phyloP scores from a whole-genome alignment of 495 filamentous ascomycete genomes.

The Hyaloscypha bicolor region DNA sequence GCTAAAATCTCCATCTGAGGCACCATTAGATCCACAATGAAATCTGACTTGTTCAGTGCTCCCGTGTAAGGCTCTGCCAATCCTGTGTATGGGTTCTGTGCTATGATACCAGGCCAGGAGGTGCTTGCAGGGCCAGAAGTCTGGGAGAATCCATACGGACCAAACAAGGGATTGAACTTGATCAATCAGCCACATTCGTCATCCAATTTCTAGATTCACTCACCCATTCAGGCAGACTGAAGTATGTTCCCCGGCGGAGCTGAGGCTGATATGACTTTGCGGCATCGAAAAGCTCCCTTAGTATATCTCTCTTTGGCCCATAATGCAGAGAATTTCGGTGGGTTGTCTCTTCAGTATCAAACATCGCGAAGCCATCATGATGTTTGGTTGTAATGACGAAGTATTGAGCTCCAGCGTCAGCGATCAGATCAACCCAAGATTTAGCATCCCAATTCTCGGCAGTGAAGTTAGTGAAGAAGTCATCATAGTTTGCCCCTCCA shows the following conservation, averaged over 20 bases:
- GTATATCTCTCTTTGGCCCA: conserved; percentile 42
- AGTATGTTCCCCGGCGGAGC: conserved; percentile 53
- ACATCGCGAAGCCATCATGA: conserved; percentile 40
- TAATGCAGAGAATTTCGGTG: conserved; percentile 39
- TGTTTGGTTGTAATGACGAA: conserved; percentile 53
- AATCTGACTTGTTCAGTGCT: conserved; percentile 43
- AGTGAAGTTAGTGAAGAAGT: conserved; percentile 57
- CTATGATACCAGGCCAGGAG: conserved; percentile 37
- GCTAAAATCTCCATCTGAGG: conserved; percentile 56
- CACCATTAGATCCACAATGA: conserved; percentile 49
- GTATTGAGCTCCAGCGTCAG: conserved; percentile 54
- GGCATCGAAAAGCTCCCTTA: conserved; percentile 53
- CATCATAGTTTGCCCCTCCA: conserved; percentile 55
- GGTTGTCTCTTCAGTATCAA: conserved; percentile 57
- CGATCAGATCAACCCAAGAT: conserved; percentile 59
- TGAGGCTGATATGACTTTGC: conserved; percentile 50
- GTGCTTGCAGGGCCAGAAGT: conserved; percentile 16
- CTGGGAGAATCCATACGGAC: conserved; percentile 38
- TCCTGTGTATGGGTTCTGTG: conserved; percentile 38
- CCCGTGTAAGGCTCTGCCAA: conserved; percentile 47
- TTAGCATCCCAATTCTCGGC: conserved; percentile 49
- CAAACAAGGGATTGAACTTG: conserved; percentile 52
- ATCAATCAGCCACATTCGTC: not conserved
- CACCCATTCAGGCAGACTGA: conserved; percentile 55
- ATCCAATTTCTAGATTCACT: not conserved